These are phyloP conservation scores for Selaginella moellendorffii DNA, from an alignment of 75 land plant species.

Conservation along the genomic window DNA sequence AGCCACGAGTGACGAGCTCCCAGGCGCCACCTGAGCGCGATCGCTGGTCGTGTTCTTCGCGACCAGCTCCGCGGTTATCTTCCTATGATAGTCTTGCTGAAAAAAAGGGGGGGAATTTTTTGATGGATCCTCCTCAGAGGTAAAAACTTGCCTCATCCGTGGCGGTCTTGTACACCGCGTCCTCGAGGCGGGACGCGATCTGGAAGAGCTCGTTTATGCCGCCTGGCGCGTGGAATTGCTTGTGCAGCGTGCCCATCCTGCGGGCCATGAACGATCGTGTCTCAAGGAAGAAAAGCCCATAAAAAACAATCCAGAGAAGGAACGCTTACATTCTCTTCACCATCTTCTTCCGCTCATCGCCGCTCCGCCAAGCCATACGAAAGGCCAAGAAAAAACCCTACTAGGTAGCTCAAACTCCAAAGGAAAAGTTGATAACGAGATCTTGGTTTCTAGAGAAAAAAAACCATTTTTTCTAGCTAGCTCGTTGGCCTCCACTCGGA, in stretches of 20 bases:
- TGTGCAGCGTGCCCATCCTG: conserved; percentile 66
- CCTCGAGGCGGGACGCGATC: conserved; percentile 66
- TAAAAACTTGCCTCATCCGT: conserved; percentile 59
- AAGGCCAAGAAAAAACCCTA: too few species aligned
- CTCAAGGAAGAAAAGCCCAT: conserved; percentile 3
- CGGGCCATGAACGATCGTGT: too few species aligned
- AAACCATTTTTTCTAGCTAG: too few species aligned
- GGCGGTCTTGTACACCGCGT: conserved; percentile 48
- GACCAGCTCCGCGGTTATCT: conserved; percentile 67
- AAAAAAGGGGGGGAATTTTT: conserved; percentile 6
- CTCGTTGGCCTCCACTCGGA: not conserved
- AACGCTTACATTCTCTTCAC: conserved; percentile 53
- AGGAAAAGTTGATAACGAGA: too few species aligned
- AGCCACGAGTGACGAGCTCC: too few species aligned
- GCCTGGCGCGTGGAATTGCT: conserved; percentile 40
- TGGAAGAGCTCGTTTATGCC: conserved; percentile 49
- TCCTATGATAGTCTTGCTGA: conserved; percentile 72
- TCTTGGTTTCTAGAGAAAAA: too few species aligned
- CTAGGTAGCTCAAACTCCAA: too few species aligned
- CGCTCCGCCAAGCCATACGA: conserved; percentile 47
- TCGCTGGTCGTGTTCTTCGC: conserved; percentile 48
- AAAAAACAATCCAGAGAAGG: not conserved
- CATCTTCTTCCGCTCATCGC: conserved; percentile 41
- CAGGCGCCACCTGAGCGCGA: too few species aligned
- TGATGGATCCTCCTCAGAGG: not conserved